Conservation (phyloP, 176 grass and related monocot genomes). For the Eremochloa ophiuroides region DNA sequence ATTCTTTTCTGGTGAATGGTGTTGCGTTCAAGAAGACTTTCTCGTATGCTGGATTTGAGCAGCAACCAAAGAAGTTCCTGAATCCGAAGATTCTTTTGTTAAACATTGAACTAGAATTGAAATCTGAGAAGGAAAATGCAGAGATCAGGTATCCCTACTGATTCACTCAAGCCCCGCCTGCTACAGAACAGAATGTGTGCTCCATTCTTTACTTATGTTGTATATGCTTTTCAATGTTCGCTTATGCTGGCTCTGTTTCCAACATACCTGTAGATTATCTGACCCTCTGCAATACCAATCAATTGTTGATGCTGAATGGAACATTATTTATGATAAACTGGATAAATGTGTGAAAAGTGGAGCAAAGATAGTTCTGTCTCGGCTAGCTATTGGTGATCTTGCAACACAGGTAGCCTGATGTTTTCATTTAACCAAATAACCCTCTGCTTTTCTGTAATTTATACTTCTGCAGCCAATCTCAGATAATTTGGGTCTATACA, state of each 20-base stretch:
- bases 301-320: constrained; percentile 99
- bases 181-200: not conserved
- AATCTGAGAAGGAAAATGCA: constrained; percentile 99
- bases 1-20: constrained; percentile 94
- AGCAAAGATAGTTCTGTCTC: constrained; percentile 85
- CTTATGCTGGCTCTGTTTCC: not conserved
- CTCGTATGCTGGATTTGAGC: constrained; percentile 95
- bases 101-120: constrained; percentile 93
- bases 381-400: constrained; percentile 93
- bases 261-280: constrained; percentile 47
- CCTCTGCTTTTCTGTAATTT: not conserved
- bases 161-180: not conserved
- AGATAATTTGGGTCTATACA: constrained; percentile 27
- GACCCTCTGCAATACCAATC: constrained; percentile 97
- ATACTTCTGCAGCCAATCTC: not conserved
- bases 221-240: not conserved
- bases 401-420: constrained; percentile 66
- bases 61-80: constrained; percentile 91
- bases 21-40: constrained; percentile 98
- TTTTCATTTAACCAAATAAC: not conserved
- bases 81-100: constrained; percentile 89
- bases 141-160: constrained; percentile 63
- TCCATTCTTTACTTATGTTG: constrained; percentile 6
- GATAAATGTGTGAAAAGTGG: constrained; percentile 97
- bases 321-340: constrained; percentile 98